These are phyloP conservation scores for Poa pratensis DNA, from an alignment of 176 grass and related monocot species.

Conservation along the genomic window DNA sequence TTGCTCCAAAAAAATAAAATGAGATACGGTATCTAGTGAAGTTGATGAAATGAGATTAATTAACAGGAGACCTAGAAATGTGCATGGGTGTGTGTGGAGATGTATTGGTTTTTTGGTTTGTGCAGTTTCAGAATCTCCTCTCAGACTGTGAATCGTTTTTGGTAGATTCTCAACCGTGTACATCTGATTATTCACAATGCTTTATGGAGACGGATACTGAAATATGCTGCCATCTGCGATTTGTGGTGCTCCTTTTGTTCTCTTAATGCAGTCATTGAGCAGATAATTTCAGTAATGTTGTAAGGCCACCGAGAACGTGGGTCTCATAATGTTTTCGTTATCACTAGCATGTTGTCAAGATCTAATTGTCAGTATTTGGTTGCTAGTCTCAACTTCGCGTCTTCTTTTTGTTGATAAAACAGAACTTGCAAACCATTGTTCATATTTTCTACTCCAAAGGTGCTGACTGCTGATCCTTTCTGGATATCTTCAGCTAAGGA, in stretches of 20 bases:
- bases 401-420: background rate
- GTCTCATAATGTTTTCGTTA: background rate
- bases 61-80: background rate
- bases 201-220: background rate
- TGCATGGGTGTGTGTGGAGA: background rate
- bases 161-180: background rate
- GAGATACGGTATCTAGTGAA: too few relatives aligned
- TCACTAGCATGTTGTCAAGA: background rate
- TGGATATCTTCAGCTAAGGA: conserved; percentile 66
- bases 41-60: conserved; percentile 3
- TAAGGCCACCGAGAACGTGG: background rate
- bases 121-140: background rate
- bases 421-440: background rate
- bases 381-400: background rate
- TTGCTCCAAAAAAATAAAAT: too few relatives aligned
- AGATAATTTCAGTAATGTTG: background rate
- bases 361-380: conserved; percentile 13
- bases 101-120: background rate
- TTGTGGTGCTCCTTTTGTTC: background rate
- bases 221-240: background rate
- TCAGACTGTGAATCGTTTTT: background rate
- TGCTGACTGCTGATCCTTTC: conserved; percentile 32
- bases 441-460: conserved; percentile 13
- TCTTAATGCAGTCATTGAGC: background rate
- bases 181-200: background rate